phyloP scores from a whole-genome alignment of 805 yeast genomes.

The Candida sithepensis region DNA sequence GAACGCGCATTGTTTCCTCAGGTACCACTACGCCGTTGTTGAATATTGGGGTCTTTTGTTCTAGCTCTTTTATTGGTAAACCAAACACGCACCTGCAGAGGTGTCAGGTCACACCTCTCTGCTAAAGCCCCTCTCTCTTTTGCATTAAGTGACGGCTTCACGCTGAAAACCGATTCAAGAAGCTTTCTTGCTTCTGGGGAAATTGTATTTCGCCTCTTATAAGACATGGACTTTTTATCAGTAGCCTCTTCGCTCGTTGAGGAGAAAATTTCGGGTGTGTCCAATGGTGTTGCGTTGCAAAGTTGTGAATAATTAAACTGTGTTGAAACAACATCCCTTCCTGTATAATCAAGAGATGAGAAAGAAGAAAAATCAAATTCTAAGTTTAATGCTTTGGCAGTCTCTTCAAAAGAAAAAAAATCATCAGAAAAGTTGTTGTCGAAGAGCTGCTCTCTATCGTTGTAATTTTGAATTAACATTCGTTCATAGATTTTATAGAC shows the following conservation, averaged over 20 bases:
- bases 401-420: background rate
- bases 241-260: too few species aligned
- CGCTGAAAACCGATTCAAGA: constrained; percentile 7
- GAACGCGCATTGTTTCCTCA: too few species aligned
- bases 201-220: background rate
- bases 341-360: background rate
- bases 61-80: constrained; percentile 16
- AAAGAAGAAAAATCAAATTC: background rate
- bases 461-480: background rate
- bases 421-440: background rate
- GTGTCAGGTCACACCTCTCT: constrained; percentile 7
- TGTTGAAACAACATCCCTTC: background rate
- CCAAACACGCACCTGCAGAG: constrained; percentile 13
- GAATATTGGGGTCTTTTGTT: background rate
- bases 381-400: background rate
- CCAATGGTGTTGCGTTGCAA: background rate
- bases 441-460: background rate
- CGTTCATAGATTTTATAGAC: background rate
- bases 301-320: background rate
- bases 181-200: constrained; percentile 3
- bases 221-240: background rate
- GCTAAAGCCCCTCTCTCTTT: constrained; percentile 12
- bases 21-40: too few species aligned
- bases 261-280: background rate
- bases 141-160: constrained; percentile 9